Evolutionary conservation across 176 grass and related monocot species (phyloP), one percentile per base, ranked within the genome.

Genomic region (Poa pratensis): DNA sequence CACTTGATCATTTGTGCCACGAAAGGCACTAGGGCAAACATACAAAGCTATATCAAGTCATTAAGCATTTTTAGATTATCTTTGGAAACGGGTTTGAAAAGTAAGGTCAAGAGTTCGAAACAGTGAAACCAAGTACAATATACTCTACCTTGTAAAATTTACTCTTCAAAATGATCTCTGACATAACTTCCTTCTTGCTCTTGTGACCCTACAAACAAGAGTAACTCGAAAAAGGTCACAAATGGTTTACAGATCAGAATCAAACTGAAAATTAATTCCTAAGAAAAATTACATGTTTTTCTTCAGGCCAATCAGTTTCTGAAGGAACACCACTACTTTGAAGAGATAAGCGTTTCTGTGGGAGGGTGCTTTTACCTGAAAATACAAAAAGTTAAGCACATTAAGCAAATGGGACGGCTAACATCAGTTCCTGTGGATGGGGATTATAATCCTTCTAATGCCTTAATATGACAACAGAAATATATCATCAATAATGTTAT

Each of bases 171-270:
- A 98, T 98, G 71, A 98, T 90, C 87, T 98, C 96, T 69, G 66
- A 48, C 96, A 98, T 98, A 83, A 98, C 96, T 87, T 98, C 93
- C 87, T 98, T 98, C 87, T 98, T 98, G 81, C 89, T 87, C 85
- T 95, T 98, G 82, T 87, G 86, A 65, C 54, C 80, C 96, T 98
- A 89, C 34, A 45, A 87, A 84, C 73, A 90, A 80, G 30, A 20
- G 57, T 34, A 73, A 73, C 30, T 48, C 83, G 49, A 73, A 81
- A 87, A 62, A 90, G 74, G 26, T 66, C 66, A 83, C 37, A 67
- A 48, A 73, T 69, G 69, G 10, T 74, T 83, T 53, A 12, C 13
- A 76, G 18, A 85, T 43, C n/a, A 46, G 43, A 84, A 69, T 77
- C 16, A 40, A 26, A n/a, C 78, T 75, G 2, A 77, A 71, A 71